Evolutionary conservation across 1,284 basidiomycete genomes (phyloP), one percentile per base, ranked within the genome.

Genomic region (Lignosus rhinocerotis): DNA sequence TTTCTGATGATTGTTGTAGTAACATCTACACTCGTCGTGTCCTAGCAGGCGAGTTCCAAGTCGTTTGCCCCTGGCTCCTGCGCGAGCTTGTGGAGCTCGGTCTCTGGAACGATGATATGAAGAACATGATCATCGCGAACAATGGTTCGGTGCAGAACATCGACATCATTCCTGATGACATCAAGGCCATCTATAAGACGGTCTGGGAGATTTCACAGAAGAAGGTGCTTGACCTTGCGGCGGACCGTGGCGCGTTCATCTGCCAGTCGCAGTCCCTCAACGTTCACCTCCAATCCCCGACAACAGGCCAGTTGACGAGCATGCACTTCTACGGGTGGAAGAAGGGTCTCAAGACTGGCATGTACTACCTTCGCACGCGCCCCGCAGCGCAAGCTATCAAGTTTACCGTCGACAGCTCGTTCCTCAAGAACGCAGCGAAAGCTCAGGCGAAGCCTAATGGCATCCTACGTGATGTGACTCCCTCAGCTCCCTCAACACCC

Each of bases 291-390:
- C 87, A 93, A 70, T 84, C 92, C 54, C 97, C 97, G 48, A 96
- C 94, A 10, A 84, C 92, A 66, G 94, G 93, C 17, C 97, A 99
- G 76, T 81, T 99, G 63, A 97, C 95, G 49, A 94, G 92, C 67
- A 99, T 98, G 96, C 97, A 99, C 80, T 99, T 99, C 79, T 98
- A 99, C 75, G 97, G 96, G 25, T 99, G 96, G 97, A 97, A 97
- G 86, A 94, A 94, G 77, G 97, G 97, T 31, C 80, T 99, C 71
- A 99, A 99, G 87, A 99, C 97, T 0, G 97, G 94, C 66, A 94
- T 95, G 90, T 94, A 93, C 80, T 98, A 99, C 78, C 84, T 99
- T 52, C 88, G 97, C 57, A 98, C 97, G 44, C 85, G 93, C 55
- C 94, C 97, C 2, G 94, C 96, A 9, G 93, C 94, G 31, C 90